A percentile compares a stretch with the other conserved stretches of the same genome.
These are phyloP conservation scores for Amaranthus tricolor DNA, from an alignment of 179 eudicot species.

Conservation along the genomic window DNA sequence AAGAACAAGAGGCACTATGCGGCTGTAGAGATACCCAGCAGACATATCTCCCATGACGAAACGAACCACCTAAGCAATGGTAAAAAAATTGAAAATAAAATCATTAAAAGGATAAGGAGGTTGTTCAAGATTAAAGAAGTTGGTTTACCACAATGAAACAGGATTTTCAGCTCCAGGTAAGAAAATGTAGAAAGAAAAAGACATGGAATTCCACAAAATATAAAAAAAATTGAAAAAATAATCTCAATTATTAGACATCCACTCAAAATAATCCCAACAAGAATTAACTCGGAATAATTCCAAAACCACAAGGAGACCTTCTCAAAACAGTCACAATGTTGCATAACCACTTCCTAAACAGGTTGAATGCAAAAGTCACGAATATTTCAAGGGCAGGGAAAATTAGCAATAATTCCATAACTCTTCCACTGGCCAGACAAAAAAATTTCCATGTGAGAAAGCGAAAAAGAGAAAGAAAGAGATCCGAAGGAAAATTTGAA, in stretches of 20 bases:
- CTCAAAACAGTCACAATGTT: too few species aligned
- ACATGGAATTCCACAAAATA: background rate
- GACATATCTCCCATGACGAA: conserved; percentile 47
- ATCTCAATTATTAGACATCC: background rate
- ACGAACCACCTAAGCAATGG: conserved; percentile 52
- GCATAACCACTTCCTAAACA: too few species aligned
- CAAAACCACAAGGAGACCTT: too few species aligned
- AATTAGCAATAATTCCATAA: too few species aligned
- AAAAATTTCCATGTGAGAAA: too few species aligned
- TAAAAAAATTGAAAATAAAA: background rate
- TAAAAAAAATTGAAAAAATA: background rate
- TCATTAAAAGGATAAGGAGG: background rate
- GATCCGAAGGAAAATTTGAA: too few species aligned
- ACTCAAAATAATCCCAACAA: background rate
- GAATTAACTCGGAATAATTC: too few species aligned
- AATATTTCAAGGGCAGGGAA: too few species aligned
- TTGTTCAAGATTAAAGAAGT: background rate
- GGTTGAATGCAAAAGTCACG: too few species aligned
- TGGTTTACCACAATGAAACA: background rate
- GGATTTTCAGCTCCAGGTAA: conserved; percentile 1
- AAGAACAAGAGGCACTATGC: conserved; percentile 89
- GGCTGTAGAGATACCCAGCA: conserved; percentile 75
- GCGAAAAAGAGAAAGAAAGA: too few species aligned
- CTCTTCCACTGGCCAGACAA: too few species aligned
- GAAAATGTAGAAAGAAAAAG: background rate